phyloP scores from a whole-genome alignment of 768 basidiomycete genomes.

The Mycena indigotica region DNA sequence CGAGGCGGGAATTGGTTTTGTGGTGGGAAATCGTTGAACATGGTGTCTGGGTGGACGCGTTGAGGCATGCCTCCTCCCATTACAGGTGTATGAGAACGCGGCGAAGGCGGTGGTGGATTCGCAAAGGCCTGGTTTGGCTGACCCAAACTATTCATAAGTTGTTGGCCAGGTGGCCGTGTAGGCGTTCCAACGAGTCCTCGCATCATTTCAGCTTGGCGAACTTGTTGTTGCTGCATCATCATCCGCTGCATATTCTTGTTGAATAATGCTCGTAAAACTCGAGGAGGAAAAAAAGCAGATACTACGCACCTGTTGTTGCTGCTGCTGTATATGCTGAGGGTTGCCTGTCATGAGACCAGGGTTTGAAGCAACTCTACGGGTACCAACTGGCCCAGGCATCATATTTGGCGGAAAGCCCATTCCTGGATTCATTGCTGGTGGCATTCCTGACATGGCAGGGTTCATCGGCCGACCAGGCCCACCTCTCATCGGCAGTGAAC shows the following conservation, averaged over 20 bases:
- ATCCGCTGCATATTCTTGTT: not conserved
- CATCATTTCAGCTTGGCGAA: slow-evolving; percentile 33
- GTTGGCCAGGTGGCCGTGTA: slow-evolving; percentile 37
- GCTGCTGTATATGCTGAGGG: slow-evolving; percentile 31
- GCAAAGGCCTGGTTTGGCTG: slow-evolving; percentile 41
- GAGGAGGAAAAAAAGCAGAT: not conserved
- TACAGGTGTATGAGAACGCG: slow-evolving; percentile 44
- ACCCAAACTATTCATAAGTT: slow-evolving; percentile 50
- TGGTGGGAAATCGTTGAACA: slow-evolving; percentile 44
- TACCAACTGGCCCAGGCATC: slow-evolving; percentile 14
- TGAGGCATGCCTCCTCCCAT: slow-evolving; percentile 37
- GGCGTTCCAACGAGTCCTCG: slow-evolving; percentile 26
- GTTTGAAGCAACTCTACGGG: slow-evolving; percentile 19
- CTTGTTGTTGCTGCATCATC: slow-evolving; percentile 29
- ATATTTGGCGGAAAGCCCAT: slow-evolving; percentile 36
- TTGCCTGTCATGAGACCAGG: slow-evolving; percentile 18
- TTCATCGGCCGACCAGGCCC: slow-evolving; percentile 11
- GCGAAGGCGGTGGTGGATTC: slow-evolving; percentile 39
- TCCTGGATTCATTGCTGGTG: slow-evolving; percentile 22
- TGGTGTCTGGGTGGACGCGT: slow-evolving; percentile 46
- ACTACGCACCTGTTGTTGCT: slow-evolving; percentile 13
- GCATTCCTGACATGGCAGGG: slow-evolving; percentile 4
- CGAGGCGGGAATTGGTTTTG: slow-evolving; percentile 37
- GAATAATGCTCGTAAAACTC: not conserved
- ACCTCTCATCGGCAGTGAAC: slow-evolving; percentile 14